phyloP scores from a whole-genome alignment of 352 stramenopile genomes.

The Thraustochytrium sp. region DNA sequence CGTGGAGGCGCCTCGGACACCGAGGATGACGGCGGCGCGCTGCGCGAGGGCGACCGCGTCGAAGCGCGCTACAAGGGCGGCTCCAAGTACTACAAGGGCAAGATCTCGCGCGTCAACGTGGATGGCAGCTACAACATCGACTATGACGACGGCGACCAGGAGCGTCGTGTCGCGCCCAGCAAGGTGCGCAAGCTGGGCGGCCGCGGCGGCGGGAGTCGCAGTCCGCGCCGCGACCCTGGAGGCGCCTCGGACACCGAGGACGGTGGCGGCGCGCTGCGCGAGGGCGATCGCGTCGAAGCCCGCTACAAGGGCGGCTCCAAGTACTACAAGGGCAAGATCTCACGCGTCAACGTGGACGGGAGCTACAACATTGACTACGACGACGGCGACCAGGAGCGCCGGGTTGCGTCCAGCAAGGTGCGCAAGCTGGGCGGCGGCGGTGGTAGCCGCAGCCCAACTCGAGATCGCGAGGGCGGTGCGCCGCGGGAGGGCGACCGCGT shows the following conservation, averaged over 20 bases:
- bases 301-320: constrained; percentile 3
- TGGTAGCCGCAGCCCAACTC: too few species aligned
- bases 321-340: constrained; percentile 19
- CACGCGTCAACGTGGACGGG: neutral
- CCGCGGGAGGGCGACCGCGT: too few species aligned
- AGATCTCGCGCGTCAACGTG: constrained; percentile 58
- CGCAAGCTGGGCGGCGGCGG: constrained; percentile 11
- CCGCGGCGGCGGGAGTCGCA: neutral
- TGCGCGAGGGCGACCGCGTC: too few species aligned
- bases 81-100: constrained; percentile 67
- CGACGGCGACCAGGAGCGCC: constrained; percentile 64
- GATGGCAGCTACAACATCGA: constrained; percentile 67
- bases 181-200: constrained; percentile 53
- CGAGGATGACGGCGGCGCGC: too few species aligned
- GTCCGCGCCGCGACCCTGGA: neutral
- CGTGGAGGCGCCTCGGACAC: too few species aligned
- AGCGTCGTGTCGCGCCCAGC: constrained; percentile 51
- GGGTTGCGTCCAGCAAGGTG: constrained; percentile 60
- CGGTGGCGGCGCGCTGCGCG: neutral
- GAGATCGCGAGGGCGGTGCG: too few species aligned
- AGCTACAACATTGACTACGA: constrained; percentile 55
- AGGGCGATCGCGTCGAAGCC: neutral
- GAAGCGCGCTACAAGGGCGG: constrained; percentile 48
- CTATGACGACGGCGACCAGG: constrained; percentile 69
- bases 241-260: neutral